Percentiles rank a stretch among this genome's conserved stretches.
These are phyloP conservation scores for Trematosphaeria pertusa DNA, from an alignment of 2,329 filamentous ascomycete species.

Conservation along the genomic window DNA sequence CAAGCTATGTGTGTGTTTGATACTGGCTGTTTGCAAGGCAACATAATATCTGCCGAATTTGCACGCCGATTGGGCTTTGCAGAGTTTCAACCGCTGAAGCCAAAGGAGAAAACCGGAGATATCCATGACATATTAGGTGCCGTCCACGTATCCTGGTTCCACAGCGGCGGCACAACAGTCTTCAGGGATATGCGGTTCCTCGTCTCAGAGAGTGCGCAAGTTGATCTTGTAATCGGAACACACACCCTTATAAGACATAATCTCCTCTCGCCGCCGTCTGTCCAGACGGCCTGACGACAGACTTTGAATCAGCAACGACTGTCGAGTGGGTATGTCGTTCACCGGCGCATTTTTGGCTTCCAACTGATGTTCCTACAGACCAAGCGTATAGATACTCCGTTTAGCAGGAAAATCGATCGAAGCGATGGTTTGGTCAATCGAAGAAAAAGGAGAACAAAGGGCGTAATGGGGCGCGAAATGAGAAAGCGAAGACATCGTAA, in stretches of 20 bases:
- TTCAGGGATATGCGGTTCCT: slow-evolving; percentile 2
- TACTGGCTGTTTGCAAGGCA: background rate
- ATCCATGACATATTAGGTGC: background rate
- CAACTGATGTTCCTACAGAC: no score
- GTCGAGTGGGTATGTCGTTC: no score
- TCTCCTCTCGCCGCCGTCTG: background rate
- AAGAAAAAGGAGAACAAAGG: no score
- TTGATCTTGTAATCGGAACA: background rate
- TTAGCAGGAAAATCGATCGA: no score
- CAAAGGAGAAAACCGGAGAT: background rate
- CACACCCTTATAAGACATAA: background rate
- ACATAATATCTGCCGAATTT: background rate
- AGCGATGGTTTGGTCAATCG: no score
- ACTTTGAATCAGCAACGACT: no score
- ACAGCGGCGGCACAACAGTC: background rate
- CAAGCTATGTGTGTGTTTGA: background rate
- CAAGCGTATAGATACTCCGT: no score
- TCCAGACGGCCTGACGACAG: no score
- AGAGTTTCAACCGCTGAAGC: background rate
- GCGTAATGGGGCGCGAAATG: no score
- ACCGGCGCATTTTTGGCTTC: no score
- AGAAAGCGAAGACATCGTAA: no score
- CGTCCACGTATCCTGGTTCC: background rate
- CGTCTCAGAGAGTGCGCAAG: background rate
- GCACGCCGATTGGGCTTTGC: background rate